These are phyloP conservation scores for Aspergillus jensenii DNA, from an alignment of 2,329 filamentous ascomycete genomes.

Conservation along the genomic window DNA sequence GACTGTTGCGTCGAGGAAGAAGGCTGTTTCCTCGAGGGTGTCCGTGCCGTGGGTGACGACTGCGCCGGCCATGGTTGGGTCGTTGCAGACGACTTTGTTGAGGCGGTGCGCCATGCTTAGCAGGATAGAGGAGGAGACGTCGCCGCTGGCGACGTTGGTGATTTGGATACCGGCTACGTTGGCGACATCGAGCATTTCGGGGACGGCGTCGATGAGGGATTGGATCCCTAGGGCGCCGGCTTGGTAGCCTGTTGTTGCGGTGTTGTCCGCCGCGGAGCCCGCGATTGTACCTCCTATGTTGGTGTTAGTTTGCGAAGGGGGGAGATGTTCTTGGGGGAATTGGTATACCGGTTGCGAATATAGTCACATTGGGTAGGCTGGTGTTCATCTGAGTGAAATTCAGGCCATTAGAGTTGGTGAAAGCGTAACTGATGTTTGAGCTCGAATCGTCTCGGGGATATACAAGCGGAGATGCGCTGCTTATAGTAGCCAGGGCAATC, in stretches of 20 bases:
- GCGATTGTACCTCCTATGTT: slow-evolving; percentile 26
- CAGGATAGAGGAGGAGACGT: slow-evolving; percentile 24
- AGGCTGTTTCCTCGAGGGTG: slow-evolving; percentile 63
- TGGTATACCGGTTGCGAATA: background rate
- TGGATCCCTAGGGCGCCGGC: slow-evolving; percentile 24
- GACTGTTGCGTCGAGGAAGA: slow-evolving; percentile 61
- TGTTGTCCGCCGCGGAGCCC: slow-evolving; percentile 24
- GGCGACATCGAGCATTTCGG: slow-evolving; percentile 25
- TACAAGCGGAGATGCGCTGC: slow-evolving; percentile 23
- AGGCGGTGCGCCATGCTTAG: slow-evolving; percentile 23
- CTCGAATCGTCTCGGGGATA: slow-evolving; percentile 18
- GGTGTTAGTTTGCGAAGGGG: background rate
- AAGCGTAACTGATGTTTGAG: slow-evolving; percentile 20
- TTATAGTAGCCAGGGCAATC: slow-evolving; percentile 18
- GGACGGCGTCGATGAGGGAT: slow-evolving; percentile 25
- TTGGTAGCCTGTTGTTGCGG: slow-evolving; percentile 27
- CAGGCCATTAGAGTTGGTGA: slow-evolving; percentile 26
- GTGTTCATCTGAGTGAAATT: slow-evolving; percentile 28
- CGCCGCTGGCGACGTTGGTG: slow-evolving; percentile 27
- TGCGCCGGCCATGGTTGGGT: slow-evolving; percentile 24
- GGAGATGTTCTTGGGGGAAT: too few species aligned
- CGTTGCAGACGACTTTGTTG: slow-evolving; percentile 23
- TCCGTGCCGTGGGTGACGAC: slow-evolving; percentile 65
- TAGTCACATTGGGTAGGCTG: slow-evolving; percentile 23
- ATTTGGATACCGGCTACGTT: slow-evolving; percentile 29